Base-by-base conservation (phyloP, 768 basidiomycete species). In the Lanmaoa rubissima region DNA sequence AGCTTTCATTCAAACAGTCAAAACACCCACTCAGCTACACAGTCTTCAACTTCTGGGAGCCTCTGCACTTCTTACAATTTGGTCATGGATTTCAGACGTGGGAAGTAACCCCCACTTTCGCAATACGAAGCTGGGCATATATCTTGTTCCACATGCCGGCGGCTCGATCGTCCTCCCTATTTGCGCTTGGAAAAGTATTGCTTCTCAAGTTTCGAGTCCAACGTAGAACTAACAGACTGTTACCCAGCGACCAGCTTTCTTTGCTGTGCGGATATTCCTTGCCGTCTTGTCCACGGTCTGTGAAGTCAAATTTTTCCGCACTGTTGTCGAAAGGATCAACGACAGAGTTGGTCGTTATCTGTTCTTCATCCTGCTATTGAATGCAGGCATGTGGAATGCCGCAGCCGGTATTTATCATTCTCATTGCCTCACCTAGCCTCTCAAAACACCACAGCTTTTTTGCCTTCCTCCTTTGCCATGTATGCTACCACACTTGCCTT, bases 31-130 rank as follows among this genome's bases (percentile, higher is more conserved):
- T 54, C 38, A 57, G 39, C 35, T n/a, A 12, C 13, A 21, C 48
- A 99, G 97, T 97, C 13, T 99, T 87, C 81, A 99, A 99, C 74
- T 99, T 97, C 73, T 98, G 93, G 93, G 97, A 98, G 68, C 97
- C 97, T 19, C 76, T 99, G 16, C 97, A 99, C 74, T 95, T 94
- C 68, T 78, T 97, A 54, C 83, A 87, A 56, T 76, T 85, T 54
- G 93, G 92, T 26, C 79, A 86, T 58, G 97, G 91, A 9, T 98
- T 99, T 72, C 96, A 98, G 74, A 98, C 97, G 0, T 99, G 97
- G 97, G 97, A 99, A 69, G 84, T 92, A 6, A 90, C 94, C 10
- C 94, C 97, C 12, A 75, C 80, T 51, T 97, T 87, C 68, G 86
- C 94, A n/a, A 86, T 99, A 61, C 80, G 97, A 61, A 95, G 93